Base-by-base conservation (phyloP, 352 stramenopile genomes). In the Pythium dissimile region DNA sequence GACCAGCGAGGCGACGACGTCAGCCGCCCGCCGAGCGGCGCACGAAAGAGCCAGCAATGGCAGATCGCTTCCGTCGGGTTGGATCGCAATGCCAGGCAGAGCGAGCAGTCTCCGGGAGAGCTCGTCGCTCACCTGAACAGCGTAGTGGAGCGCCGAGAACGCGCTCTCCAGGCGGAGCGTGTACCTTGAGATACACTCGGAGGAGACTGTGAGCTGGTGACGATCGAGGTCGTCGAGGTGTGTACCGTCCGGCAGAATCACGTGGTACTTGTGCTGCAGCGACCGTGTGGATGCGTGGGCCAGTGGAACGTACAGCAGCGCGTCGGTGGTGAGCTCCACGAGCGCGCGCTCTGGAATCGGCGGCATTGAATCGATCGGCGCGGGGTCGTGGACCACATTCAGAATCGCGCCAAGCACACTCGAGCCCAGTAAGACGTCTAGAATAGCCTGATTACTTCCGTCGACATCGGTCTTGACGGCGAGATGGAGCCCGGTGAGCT, bases 141-240 rank as follows among this genome's bases (percentile, higher is more conserved):
- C 77, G 47, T 88, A 90, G 42, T 90, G 80, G 0, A 90, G 52
- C 11, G 72, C 63, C 7, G 73, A 72, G 48, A 88, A 87, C 11
- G 68, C 54, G 31, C 65, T 77, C 47, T 88, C 77, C n/a, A 80
- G 62, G 13, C 67, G 66, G 0, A 88, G 47, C 18, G 75, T 37
- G 15, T 88, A 86, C 37, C 80, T 37, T 3, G 46, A 59, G 0
- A 66, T 44, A 9, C 23, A 28, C 9, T 9, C 12, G 12, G 48
- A 55, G 12, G 15, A 42, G 8, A 41, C 20, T 9, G 73, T 59
- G 9, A 89, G 58, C 26, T 77, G 56, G 12, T 77, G 58, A 15
- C 80, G 75, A 1, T 62, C 10, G n/a, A 89, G 56, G 3, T 61
- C 18, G 2, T 66, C 58, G 0, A 83, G n/a, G 27, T 85, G 78